Evolutionary conservation across 2,329 filamentous ascomycete species (phyloP), one percentile per base, ranked within the genome.

Genomic region (Rutstroemia sydowiana): DNA sequence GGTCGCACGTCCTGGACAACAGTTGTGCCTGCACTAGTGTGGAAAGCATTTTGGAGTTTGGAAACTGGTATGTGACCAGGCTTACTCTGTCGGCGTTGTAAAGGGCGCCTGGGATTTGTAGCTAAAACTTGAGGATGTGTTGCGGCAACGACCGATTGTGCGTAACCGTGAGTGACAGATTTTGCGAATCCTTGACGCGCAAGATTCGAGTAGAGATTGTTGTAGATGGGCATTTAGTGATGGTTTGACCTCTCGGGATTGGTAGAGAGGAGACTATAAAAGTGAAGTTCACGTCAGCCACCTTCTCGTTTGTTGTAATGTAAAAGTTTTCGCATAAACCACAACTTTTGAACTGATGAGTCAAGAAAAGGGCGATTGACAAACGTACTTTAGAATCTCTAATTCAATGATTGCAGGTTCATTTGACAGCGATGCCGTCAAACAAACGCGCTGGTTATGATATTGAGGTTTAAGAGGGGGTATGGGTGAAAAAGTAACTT

Each of bases 181-280:
- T 97, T 97, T 68, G 88, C 85, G 74, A 96, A 87, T 85, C 88
- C 91, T 80, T 92, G 88, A 78, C 93, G 92, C 82, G 95, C 89
- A 78, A 97, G 88, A 77, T 79, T 84, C 74, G 81, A 77, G 72
- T 82, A 84, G 60, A 85, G 73, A 67, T 78, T 80, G 58, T 80
- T 83, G 71, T 83, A 84, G 66, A 83, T 81, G 73, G 81, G 82
- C 92, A 96, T 97, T 95, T 95, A 95, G 88, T 82, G 70, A 80
- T 75, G 69, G 72, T 73, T 59, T 69, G 73, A 73, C 78, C 80
- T 80, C 82, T 83, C 84, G 81, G 70, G 71, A 72, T 65, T 75
- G 52, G 59, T 57, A 53, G 59, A 63, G 57, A 63, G 59, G 63
- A 63, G 61, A 61, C 63, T 66, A 53, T 6, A 32, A 34, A 41